Evolutionary conservation across 345 rosid species (phyloP).

Genomic region (Sisymbrium altissimum): DNA sequence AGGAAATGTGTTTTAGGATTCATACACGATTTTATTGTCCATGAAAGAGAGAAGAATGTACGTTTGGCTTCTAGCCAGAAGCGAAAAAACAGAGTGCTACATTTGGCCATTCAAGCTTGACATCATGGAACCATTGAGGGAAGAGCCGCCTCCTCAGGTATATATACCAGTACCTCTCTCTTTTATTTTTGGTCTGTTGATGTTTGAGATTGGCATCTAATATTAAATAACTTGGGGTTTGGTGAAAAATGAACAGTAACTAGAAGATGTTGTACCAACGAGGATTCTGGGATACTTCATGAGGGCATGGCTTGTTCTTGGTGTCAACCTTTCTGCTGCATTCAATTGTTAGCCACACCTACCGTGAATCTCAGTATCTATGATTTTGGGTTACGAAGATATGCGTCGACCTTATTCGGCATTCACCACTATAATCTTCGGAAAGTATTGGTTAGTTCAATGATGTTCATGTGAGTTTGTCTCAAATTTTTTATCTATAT

Average conservation of each 20-base stretch:
- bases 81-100: no score
- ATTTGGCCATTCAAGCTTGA: constrained; percentile 22
- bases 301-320: constrained; percentile 61
- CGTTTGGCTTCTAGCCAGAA: no score
- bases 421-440: no score
- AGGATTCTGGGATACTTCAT: constrained; percentile 68
- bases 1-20: constrained; percentile 42
- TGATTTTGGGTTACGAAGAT: no score
- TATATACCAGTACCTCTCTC: background rate
- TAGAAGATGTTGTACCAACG: constrained; percentile 72
- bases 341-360: constrained; percentile 40
- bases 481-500: no score
- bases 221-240: background rate
- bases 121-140: background rate
- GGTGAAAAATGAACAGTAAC: constrained; percentile 54
- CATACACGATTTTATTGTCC: constrained; percentile 33
- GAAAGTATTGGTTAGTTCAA: no score
- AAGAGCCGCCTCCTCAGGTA: constrained; percentile 61
- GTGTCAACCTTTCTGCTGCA: constrained; percentile 51
- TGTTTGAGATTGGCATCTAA: background rate
- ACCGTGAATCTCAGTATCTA: no score
- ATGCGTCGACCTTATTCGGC: no score
- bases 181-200: background rate
- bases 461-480: no score
- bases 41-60: no score